These are phyloP conservation scores for Nicotiana rustica DNA, from an alignment of 305 asterid genomes.

Conservation along the genomic window DNA sequence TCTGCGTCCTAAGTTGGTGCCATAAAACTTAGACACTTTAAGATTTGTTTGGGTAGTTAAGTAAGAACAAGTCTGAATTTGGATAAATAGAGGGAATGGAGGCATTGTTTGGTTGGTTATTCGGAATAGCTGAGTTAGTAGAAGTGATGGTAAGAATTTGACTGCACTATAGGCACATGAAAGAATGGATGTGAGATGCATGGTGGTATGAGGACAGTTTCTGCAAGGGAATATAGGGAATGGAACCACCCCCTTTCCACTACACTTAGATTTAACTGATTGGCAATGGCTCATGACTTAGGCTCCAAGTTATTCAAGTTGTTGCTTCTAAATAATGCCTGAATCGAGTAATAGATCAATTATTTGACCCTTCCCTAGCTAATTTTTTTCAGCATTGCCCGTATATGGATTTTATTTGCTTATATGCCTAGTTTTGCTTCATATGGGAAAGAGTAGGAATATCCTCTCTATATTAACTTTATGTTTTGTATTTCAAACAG, in stretches of 20 bases:
- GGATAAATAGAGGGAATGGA: not conserved
- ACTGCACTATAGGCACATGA: not conserved
- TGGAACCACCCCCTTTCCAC: not conserved
- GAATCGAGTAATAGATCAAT: not conserved
- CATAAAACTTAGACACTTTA: not conserved
- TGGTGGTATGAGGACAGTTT: not conserved
- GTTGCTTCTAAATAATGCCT: not conserved
- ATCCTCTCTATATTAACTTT: not conserved
- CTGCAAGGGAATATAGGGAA: not conserved
- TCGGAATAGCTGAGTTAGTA: not conserved
- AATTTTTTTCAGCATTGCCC: not conserved
- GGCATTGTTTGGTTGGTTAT: not conserved
- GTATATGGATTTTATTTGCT: conserved; percentile 5
- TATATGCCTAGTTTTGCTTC: not conserved
- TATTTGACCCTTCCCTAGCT: conserved; percentile 13
- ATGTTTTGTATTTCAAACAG: not conserved
- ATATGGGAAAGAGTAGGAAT: not conserved
- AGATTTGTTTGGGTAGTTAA: not conserved
- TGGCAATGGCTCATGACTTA: not conserved
- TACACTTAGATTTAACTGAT: not conserved
- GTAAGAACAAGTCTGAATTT: not conserved
- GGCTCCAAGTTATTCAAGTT: not conserved
- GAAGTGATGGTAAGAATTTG: conserved; percentile 1
- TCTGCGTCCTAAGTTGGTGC: not conserved
- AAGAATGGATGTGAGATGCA: not conserved